Evolutionary conservation across 257 asterid species (phyloP).

Genomic region (Penstemon eatonii): DNA sequence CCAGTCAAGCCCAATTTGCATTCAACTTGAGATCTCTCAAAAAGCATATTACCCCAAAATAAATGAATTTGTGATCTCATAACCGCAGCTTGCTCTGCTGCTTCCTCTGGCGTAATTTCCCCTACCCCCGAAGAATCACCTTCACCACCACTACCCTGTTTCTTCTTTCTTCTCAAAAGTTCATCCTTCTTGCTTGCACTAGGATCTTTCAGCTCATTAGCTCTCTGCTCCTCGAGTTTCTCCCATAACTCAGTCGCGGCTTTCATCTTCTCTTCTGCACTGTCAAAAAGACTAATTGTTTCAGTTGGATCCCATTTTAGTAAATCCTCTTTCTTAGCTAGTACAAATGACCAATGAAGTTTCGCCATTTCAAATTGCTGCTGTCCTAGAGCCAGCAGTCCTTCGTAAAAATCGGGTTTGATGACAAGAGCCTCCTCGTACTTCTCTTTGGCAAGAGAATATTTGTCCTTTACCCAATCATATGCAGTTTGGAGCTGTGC

Average conservation of each 20-base stretch:
- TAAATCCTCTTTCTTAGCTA: conserved; percentile 82
- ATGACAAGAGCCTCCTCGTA: conserved; percentile 76
- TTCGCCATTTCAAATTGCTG: conserved; percentile 98
- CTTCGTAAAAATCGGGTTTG: conserved; percentile 87
- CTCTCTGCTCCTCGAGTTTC: conserved; percentile 85
- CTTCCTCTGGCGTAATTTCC: conserved; percentile 72
- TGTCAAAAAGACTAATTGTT: conserved; percentile 68
- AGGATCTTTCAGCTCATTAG: conserved; percentile 67
- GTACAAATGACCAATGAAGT: conserved; percentile 87
- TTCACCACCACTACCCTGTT: conserved; percentile 52
- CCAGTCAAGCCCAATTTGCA: conserved; percentile 68
- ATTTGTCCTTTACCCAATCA: conserved; percentile 85
- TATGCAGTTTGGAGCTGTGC: conserved; percentile 77
- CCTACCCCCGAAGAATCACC: conserved; percentile 44
- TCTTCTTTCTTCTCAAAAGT: conserved; percentile 56
- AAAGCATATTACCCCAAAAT: conserved; percentile 96
- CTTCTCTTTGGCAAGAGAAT: conserved; percentile 71
- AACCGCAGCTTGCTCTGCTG: conserved; percentile 80
- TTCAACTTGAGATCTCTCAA: conserved; percentile 88
- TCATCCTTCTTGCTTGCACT: conserved; percentile 67
- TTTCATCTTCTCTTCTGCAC: conserved; percentile 86
- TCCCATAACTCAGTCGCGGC: conserved; percentile 95
- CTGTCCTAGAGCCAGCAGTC: conserved; percentile 85
- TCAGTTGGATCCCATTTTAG: conserved; percentile 83
- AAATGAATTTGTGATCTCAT: conserved; percentile 94